phyloP scores from a whole-genome alignment of 768 basidiomycete genomes.

The Agaricus blazei region DNA sequence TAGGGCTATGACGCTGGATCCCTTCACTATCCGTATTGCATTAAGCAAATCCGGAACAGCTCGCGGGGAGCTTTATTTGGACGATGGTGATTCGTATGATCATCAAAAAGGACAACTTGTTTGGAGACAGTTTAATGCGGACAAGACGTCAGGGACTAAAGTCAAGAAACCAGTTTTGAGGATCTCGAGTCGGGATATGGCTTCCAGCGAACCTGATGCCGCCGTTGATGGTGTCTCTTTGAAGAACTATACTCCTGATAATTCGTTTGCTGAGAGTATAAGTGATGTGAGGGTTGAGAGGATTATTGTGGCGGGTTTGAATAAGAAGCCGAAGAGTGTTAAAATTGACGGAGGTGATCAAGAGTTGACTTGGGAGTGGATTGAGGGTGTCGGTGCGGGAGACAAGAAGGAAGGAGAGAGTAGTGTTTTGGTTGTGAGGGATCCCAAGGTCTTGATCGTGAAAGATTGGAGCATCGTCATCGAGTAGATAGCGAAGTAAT shows the following conservation, averaged over 20 bases:
- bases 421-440: conserved; percentile 70
- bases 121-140: conserved; percentile 74
- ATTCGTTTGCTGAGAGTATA: conserved; percentile 66
- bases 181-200: conserved; percentile 54
- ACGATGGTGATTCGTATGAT: conserved; percentile 84
- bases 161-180: conserved; percentile 32
- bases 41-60: conserved; percentile 58
- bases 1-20: conserved; percentile 84
- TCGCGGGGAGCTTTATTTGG: conserved; percentile 85
- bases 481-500: conserved; percentile 12
- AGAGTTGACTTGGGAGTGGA: conserved; percentile 67
- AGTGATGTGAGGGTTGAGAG: conserved; percentile 75
- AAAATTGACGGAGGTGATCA: conserved; percentile 36
- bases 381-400: conserved; percentile 47
- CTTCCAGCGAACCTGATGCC: conserved; percentile 31
- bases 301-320: conserved; percentile 73
- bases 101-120: conserved; percentile 76
- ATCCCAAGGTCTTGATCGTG: conserved; percentile 55
- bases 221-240: conserved; percentile 51
- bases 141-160: conserved; percentile 33
- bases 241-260: conserved; percentile 44
- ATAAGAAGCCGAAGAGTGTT: conserved; percentile 55
- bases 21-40: conserved; percentile 87
- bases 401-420: conserved; percentile 61
- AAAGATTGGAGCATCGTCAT: conserved; percentile 62